Evolutionary conservation across 1,284 basidiomycete species (phyloP).

Genomic region (Anthracocystis panici-leucophaei): DNA sequence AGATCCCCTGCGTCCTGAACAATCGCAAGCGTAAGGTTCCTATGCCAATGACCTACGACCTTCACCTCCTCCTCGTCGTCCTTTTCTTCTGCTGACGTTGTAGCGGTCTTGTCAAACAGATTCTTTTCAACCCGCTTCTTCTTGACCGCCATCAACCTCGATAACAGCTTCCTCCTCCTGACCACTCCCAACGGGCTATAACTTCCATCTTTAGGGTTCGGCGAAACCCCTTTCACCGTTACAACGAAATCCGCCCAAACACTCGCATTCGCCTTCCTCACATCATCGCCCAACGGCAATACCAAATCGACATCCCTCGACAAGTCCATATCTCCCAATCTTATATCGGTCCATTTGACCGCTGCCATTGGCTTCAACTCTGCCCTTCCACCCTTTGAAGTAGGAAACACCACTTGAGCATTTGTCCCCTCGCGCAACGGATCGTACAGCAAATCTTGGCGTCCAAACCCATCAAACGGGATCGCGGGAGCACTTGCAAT

Average conservation of each 20-base stretch:
- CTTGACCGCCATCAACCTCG: slow-evolving; percentile 80
- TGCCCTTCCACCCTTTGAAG: neutral
- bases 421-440: slow-evolving; percentile 8
- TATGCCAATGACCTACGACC: slow-evolving; percentile 84
- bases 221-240: slow-evolving; percentile 76
- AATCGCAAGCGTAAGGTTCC: slow-evolving; percentile 89
- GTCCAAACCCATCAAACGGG: slow-evolving; percentile 35
- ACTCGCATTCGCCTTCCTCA: slow-evolving; percentile 41
- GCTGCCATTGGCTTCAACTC: slow-evolving; percentile 39
- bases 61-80: slow-evolving; percentile 68
- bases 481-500: slow-evolving; percentile 20
- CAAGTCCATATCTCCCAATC: slow-evolving; percentile 36
- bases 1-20: slow-evolving; percentile 74
- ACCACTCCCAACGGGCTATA: slow-evolving; percentile 75
- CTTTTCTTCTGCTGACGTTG: slow-evolving; percentile 62
- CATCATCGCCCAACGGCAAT: slow-evolving; percentile 32
- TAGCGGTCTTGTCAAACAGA: slow-evolving; percentile 73
- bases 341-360: slow-evolving; percentile 47
- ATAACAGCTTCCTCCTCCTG: slow-evolving; percentile 83
- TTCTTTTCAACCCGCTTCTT: slow-evolving; percentile 86
- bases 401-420: slow-evolving; percentile 1
- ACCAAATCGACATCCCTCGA: slow-evolving; percentile 38
- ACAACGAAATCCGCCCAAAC: slow-evolving; percentile 86
- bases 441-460: slow-evolving; percentile 30
- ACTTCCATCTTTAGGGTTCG: slow-evolving; percentile 74